These are phyloP conservation scores for Hepatocystis sp. DNA, from an alignment of 169 alveolate genomes.

Conservation along the genomic window DNA sequence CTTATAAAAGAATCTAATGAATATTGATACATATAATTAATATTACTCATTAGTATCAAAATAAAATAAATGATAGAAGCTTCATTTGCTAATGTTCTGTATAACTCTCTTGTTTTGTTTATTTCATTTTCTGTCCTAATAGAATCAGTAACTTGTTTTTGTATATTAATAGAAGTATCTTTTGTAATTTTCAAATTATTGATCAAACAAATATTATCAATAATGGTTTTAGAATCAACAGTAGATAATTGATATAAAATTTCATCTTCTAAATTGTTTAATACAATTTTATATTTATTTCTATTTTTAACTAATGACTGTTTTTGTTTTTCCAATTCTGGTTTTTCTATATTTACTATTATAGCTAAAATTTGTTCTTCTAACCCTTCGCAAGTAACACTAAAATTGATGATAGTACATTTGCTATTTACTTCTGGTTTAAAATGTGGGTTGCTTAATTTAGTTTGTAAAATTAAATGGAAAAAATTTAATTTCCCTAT, in stretches of 20 bases:
- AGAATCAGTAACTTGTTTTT: slow-evolving; percentile 90
- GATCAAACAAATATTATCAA: slow-evolving; percentile 93
- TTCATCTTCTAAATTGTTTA: slow-evolving; percentile 94
- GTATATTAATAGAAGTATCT: slow-evolving; percentile 92
- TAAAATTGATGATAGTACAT: slow-evolving; percentile 96
- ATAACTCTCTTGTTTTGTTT: slow-evolving; percentile 95
- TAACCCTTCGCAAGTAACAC: slow-evolving; percentile 97
- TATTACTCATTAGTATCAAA: slow-evolving; percentile 93
- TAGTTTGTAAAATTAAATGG: slow-evolving; percentile 94
- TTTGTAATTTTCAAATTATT: slow-evolving; percentile 94
- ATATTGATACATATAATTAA: slow-evolving; percentile 97
- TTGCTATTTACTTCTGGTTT: slow-evolving; percentile 98
- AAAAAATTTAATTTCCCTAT: slow-evolving; percentile 94
- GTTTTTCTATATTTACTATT: slow-evolving; percentile 96
- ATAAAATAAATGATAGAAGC: slow-evolving; percentile 97
- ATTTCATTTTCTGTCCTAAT: slow-evolving; percentile 92
- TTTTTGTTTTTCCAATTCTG: slow-evolving; percentile 95
- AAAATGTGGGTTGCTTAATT: slow-evolving; percentile 97
- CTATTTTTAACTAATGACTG: slow-evolving; percentile 94
- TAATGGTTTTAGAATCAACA: slow-evolving; percentile 95
- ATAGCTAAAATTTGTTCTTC: slow-evolving; percentile 96
- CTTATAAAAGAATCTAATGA: slow-evolving; percentile 94
- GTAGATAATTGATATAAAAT: slow-evolving; percentile 94
- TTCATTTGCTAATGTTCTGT: slow-evolving; percentile 96
- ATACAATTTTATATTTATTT: slow-evolving; percentile 94